Conservation (phyloP, 495 filamentous ascomycete genomes). For the Thozetella sp. region DNA sequence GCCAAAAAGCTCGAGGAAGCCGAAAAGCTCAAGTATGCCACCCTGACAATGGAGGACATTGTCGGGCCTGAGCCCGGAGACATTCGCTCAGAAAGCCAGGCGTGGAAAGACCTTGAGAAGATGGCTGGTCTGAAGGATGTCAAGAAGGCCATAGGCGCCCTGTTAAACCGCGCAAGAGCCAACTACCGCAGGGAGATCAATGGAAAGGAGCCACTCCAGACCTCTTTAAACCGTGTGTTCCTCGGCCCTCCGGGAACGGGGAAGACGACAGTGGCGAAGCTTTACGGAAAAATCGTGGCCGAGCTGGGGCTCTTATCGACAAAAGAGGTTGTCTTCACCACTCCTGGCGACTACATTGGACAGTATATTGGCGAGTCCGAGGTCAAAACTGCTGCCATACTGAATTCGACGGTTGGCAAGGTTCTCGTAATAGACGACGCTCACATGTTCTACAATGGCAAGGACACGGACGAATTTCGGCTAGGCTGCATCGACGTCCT, state of each 20-base stretch:
- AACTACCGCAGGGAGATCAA: conserved; percentile 65
- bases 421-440: conserved; percentile 76
- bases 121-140: conserved; percentile 59
- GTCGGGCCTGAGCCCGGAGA: conserved; percentile 62
- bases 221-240: conserved; percentile 68
- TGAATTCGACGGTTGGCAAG: conserved; percentile 65
- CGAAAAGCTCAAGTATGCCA: conserved; percentile 24
- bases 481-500: conserved; percentile 69
- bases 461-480: conserved; percentile 48
- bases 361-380: conserved; percentile 63
- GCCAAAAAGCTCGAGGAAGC: conserved; percentile 6
- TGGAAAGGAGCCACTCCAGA: conserved; percentile 55
- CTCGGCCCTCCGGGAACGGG: conserved; percentile 73
- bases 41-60: conserved; percentile 55
- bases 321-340: conserved; percentile 66
- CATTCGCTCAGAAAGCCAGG: conserved; percentile 30
- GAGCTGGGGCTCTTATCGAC: conserved; percentile 61
- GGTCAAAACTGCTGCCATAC: conserved; percentile 64
- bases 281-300: conserved; percentile 67
- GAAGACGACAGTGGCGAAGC: conserved; percentile 74
- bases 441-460: conserved; percentile 37
- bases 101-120: conserved; percentile 57
- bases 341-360: conserved; percentile 70
- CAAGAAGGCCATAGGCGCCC: conserved; percentile 51
- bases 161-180: conserved; percentile 50